These are phyloP conservation scores for Coniochaeta sp. DNA, from an alignment of 2,329 filamentous ascomycete genomes.

Conservation along the genomic window DNA sequence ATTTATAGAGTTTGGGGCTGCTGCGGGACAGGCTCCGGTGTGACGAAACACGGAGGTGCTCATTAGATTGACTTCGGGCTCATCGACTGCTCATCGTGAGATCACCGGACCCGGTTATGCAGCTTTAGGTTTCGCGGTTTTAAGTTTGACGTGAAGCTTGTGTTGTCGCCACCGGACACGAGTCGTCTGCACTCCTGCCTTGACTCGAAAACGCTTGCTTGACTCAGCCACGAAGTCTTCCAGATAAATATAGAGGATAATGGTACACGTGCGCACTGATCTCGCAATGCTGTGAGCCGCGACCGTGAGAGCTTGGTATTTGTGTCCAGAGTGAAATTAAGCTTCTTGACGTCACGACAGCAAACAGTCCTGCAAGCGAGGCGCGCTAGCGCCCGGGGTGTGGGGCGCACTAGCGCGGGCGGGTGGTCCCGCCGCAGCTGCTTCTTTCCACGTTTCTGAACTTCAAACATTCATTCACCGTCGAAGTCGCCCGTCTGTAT, in stretches of 20 bases:
- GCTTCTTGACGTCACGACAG: slow-evolving; percentile 1
- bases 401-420: too few species aligned
- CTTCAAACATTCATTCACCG: too few species aligned
- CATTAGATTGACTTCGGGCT: neutral
- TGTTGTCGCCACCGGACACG: neutral
- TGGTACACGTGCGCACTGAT: neutral
- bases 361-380: too few species aligned
- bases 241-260: too few species aligned
- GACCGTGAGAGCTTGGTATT: neutral
- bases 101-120: neutral
- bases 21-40: neutral
- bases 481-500: too few species aligned
- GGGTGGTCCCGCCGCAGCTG: too few species aligned
- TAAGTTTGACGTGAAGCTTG: neutral
- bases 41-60: neutral
- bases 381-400: neutral
- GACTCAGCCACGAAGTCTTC: neutral
- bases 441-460: too few species aligned
- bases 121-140: neutral
- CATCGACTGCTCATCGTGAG: neutral
- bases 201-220: neutral
- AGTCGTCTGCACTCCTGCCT: neutral
- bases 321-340: neutral
- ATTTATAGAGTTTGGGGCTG: neutral
- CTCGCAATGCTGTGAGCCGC: neutral